Evolutionary conservation across 1,139 yeast species (phyloP).

Genomic region (Saccharomycopsis hybrid): DNA sequence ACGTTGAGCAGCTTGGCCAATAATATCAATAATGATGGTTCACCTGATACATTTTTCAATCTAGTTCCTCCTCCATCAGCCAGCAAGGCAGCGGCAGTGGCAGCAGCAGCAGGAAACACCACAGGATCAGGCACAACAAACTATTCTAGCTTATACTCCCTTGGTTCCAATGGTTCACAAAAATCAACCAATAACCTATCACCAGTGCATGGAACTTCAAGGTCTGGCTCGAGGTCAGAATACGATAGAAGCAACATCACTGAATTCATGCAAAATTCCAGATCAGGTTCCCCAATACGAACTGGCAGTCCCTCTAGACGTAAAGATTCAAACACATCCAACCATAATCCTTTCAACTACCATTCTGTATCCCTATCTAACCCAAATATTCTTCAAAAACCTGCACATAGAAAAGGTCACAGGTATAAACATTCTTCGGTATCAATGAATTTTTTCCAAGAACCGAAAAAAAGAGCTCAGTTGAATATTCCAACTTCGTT

Average conservation of each 20-base stretch:
- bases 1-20: slow-evolving; percentile 4
- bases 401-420: slow-evolving; percentile 88
- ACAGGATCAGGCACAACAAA: background rate
- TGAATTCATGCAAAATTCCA: slow-evolving; percentile 8
- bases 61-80: too few relatives aligned
- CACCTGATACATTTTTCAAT: too few relatives aligned
- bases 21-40: background rate
- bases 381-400: slow-evolving; percentile 28
- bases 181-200: slow-evolving; percentile 2
- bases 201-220: slow-evolving; percentile 2
- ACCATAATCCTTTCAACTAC: slow-evolving; percentile 46
- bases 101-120: slow-evolving; percentile 6
- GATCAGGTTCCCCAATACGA: slow-evolving; percentile 31
- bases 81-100: background rate
- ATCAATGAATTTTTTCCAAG: slow-evolving; percentile 91
- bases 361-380: slow-evolving; percentile 33
- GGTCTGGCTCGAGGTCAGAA: slow-evolving; percentile 13
- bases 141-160: slow-evolving; percentile 1
- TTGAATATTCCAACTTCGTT: slow-evolving; percentile 68
- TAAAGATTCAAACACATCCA: slow-evolving; percentile 35
- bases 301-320: slow-evolving; percentile 30
- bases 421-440: slow-evolving; percentile 96
- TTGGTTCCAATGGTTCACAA: slow-evolving; percentile 2
- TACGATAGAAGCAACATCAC: slow-evolving; percentile 1
- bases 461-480: slow-evolving; percentile 72